Evolutionary conservation across 257 asterid species (phyloP).

Genomic region (Thymus quinquecostatus): DNA sequence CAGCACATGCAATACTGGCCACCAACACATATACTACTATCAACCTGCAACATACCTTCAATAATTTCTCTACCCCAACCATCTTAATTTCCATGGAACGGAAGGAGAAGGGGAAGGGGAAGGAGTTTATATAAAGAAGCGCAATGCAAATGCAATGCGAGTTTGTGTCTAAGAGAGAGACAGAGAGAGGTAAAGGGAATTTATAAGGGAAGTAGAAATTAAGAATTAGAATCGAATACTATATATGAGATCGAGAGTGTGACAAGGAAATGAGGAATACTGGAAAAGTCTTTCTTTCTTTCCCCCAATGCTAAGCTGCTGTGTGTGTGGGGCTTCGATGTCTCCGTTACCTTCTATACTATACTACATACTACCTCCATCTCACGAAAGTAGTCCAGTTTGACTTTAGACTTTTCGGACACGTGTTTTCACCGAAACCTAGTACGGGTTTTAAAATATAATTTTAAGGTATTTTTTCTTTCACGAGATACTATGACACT

Average conservation of each 20-base stretch:
- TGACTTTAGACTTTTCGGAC: too few species aligned
- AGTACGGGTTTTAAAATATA: too few species aligned
- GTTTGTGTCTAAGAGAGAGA: background rate
- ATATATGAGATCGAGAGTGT: constrained; percentile 16
- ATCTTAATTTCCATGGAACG: background rate
- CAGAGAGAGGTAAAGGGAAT: too few species aligned
- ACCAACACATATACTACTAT: constrained; percentile 3
- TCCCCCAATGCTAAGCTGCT: background rate
- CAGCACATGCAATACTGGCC: constrained; percentile 41
- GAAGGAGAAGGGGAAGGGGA: background rate
- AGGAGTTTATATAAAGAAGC: background rate
- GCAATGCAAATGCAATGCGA: background rate
- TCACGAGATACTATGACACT: too few species aligned
- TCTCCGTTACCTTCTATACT: constrained; percentile 19
- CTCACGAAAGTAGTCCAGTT: too few species aligned
- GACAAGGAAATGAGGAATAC: constrained; percentile 32
- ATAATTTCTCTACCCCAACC: constrained; percentile 15
- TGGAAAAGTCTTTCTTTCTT: constrained; percentile 13
- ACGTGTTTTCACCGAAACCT: too few species aligned
- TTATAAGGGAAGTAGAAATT: background rate
- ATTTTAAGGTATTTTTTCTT: too few species aligned
- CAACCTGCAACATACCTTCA: background rate
- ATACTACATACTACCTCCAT: too few species aligned
- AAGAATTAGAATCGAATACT: background rate
- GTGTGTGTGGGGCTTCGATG: constrained; percentile 39